Conservation (phyloP, 805 yeast species). For the Yarrowia sp. region DNA sequence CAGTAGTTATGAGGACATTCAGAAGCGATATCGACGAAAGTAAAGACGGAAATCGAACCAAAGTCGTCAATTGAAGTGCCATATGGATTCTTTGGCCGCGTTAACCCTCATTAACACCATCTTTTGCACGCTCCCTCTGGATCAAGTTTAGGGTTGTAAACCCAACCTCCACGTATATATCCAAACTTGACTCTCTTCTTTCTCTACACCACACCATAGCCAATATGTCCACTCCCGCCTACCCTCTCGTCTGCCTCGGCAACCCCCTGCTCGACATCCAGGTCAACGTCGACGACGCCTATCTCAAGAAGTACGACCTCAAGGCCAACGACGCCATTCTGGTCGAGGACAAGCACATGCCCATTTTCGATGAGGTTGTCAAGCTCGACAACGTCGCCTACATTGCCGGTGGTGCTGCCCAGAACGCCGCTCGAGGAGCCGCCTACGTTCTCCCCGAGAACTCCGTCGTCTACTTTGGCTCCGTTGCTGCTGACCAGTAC, state of each 20-base stretch:
- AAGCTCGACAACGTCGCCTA: constrained; percentile 64
- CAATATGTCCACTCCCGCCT: constrained; percentile 49
- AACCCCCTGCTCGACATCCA: constrained; percentile 91
- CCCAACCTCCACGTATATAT: constrained; percentile 30
- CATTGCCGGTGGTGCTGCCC: constrained; percentile 99
- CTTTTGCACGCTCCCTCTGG: background rate
- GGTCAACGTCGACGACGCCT: constrained; percentile 67
- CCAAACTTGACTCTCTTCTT: background rate
- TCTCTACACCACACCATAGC: background rate
- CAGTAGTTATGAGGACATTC: background rate
- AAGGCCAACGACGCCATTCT: constrained; percentile 95
- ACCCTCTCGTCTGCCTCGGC: constrained; percentile 82
- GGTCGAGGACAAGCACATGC: constrained; percentile 81
- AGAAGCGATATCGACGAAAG: background rate
- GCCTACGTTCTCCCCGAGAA: constrained; percentile 83
- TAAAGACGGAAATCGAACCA: background rate
- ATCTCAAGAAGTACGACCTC: constrained; percentile 78
- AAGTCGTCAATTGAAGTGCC: background rate
- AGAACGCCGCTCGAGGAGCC: constrained; percentile 98
- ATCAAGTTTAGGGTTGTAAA: constrained; percentile 15
- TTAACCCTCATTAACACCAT: background rate
- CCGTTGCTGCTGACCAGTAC: constrained; percentile 92
- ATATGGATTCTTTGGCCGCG: background rate
- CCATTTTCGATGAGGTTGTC: constrained; percentile 82
- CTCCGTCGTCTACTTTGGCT: constrained; percentile 92